A percentile compares a stretch with the other conserved stretches of the same genome.
Conservation (phyloP, 78 protist species). For the Speleostelium caveatum region DNA sequence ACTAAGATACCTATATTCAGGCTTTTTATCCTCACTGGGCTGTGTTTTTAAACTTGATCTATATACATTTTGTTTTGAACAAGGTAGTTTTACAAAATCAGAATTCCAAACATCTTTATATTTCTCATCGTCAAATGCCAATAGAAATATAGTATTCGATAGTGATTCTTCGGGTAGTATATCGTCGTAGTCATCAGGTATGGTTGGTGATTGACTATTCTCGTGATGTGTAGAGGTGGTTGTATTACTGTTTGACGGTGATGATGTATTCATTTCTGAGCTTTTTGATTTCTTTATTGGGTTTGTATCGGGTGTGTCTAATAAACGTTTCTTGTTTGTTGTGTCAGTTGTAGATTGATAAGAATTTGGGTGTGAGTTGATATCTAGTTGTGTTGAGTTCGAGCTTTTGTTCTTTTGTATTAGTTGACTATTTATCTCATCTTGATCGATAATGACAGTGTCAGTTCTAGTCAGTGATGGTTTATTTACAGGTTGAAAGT, state of each 20-base stretch:
- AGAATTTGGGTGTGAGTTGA: too few species aligned
- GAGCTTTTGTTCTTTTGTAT: too few species aligned
- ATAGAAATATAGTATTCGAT: slow-evolving; percentile 24
- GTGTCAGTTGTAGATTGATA: too few species aligned
- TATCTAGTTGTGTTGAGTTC: too few species aligned
- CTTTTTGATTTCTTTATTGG: slow-evolving; percentile 14
- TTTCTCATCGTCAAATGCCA: slow-evolving; percentile 34
- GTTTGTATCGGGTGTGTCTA: too few species aligned
- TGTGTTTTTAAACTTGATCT: not conserved
- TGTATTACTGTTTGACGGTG: too few species aligned
- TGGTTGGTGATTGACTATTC: not conserved
- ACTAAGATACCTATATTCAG: slow-evolving; percentile 24
- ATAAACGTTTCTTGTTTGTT: too few species aligned
- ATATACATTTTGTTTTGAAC: slow-evolving; percentile 48
- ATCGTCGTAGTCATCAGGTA: not conserved
- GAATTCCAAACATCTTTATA: slow-evolving; percentile 72
- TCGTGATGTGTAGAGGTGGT: not conserved
- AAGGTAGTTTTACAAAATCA: slow-evolving; percentile 73
- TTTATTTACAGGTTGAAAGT: too few species aligned
- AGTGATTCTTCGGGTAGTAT: slow-evolving; percentile 12
- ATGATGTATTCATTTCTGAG: too few species aligned
- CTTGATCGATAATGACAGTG: too few species aligned
- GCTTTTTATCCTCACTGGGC: not conserved
- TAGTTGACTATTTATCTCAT: too few species aligned
- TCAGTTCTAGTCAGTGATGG: too few species aligned